Evolutionary conservation across 805 yeast genomes (phyloP).

Genomic region (Zygosaccharomyces siamensis): DNA sequence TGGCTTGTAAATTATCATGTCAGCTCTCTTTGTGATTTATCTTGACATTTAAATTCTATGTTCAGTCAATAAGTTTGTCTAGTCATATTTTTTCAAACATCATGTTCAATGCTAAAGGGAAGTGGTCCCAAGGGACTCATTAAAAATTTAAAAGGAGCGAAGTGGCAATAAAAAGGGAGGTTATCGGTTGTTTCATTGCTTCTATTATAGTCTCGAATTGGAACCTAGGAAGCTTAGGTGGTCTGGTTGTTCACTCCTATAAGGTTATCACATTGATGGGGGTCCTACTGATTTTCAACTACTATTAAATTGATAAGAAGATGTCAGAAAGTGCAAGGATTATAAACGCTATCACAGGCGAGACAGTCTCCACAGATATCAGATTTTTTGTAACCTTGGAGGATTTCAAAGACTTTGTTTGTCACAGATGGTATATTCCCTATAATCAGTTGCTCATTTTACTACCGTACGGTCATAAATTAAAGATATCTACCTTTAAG

Average conservation of each 20-base stretch:
- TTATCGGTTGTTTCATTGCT: not conserved
- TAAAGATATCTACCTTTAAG: constrained; percentile 43
- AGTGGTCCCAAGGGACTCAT: not conserved
- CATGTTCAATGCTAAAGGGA: not conserved
- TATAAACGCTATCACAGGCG: constrained; percentile 46
- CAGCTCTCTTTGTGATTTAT: too few relatives aligned
- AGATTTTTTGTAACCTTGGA: constrained; percentile 40
- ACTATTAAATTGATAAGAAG: constrained; percentile 2
- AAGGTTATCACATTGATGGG: constrained; percentile 1
- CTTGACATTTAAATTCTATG: not conserved
- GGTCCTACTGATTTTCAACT: not conserved
- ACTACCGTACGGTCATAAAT: constrained; percentile 60
- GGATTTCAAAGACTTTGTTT: constrained; percentile 40
- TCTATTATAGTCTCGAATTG: not conserved
- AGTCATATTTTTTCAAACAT: not conserved
- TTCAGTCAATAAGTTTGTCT: not conserved
- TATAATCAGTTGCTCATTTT: constrained; percentile 44
- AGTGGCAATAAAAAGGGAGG: not conserved
- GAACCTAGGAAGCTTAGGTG: not conserved
- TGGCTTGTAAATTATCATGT: constrained; percentile 15
- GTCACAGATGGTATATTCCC: constrained; percentile 41
- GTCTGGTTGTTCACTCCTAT: not conserved
- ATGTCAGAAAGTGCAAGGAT: constrained; percentile 17
- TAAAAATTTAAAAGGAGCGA: not conserved
- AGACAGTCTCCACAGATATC: constrained; percentile 34